phyloP scores from a whole-genome alignment of 2,329 filamentous ascomycete genomes.

The Fusarium abutilonis region DNA sequence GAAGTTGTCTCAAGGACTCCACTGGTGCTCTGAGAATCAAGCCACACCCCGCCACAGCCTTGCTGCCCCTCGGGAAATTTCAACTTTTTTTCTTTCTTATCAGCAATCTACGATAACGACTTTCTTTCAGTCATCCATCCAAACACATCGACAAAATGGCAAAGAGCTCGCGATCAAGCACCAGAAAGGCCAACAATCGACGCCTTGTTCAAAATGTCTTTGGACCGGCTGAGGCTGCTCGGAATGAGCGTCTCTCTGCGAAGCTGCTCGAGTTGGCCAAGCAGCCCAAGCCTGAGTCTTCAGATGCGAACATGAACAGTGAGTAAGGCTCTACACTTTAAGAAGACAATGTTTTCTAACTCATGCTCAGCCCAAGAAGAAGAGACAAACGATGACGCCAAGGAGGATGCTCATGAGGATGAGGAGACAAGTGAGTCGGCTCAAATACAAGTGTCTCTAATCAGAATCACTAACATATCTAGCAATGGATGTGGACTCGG shows the following conservation, averaged over 20 bases:
- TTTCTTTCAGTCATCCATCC: conserved; percentile 18
- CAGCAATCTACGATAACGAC: conserved; percentile 30
- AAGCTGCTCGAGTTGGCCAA: conserved; percentile 84
- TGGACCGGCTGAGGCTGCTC: conserved; percentile 80
- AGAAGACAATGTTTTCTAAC: conserved; percentile 11
- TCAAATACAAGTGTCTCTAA: conserved; percentile 10
- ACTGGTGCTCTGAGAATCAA: background rate
- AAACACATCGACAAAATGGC: conserved; percentile 71
- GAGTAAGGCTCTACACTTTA: conserved; percentile 30
- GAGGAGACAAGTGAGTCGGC: conserved; percentile 41
- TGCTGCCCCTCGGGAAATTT: conserved; percentile 15
- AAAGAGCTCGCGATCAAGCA: conserved; percentile 83
- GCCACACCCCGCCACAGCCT: conserved; percentile 36
- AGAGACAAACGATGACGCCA: conserved; percentile 42
- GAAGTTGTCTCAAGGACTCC: too few species aligned
- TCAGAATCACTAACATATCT: conserved; percentile 23
- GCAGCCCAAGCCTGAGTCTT: conserved; percentile 73
- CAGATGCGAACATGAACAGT: conserved; percentile 61
- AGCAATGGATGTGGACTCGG: conserved; percentile 68
- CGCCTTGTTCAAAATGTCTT: conserved; percentile 84
- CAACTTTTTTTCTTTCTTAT: conserved; percentile 44
- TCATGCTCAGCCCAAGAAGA: conserved; percentile 43
- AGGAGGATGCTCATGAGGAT: conserved; percentile 46
- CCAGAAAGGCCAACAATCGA: conserved; percentile 83
- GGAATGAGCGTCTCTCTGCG: conserved; percentile 83